Evolutionary conservation across 2,329 filamentous ascomycete species (phyloP), one percentile per base, ranked within the genome.

Genomic region (Neonectria magnoliae): DNA sequence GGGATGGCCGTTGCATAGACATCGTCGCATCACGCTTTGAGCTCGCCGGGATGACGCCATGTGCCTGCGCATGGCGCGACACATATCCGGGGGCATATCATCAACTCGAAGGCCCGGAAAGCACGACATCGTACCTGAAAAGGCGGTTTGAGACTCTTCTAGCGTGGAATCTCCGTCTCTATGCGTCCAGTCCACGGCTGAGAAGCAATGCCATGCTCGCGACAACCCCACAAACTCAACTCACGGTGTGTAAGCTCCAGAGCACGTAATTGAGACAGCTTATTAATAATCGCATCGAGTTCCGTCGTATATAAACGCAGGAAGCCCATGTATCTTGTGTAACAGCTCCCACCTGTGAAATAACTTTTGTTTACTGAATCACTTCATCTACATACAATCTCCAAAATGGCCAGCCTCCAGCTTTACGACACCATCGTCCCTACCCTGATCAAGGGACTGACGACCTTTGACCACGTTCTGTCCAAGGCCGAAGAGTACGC

Each of bases 401-500:
- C 33, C 59, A 63, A 41, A 18, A 70, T 70, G 66, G 18, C 65
- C 18, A 41, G 62, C 11, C 61, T 65, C 10, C 47, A 66, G 5
- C 61, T 70, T 8, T 70, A 68, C 68, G 64, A 70, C 33, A 41
- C 65, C 20, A 20, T 64, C 16, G 53, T 70, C n/a, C 59, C 59
- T 20, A 70, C 66, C n/a, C 63, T 68, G 11, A 57, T 47, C 57
- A 60, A 67, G 29, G 66, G 64, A 11, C 56, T 70, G n/a, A 20
- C 59, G 5, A 57, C 68, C 18, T 65, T 65, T 27, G 68, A 70
- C 41, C 68, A 65, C 25, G 53, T 70, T n/a, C 64, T 68, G 36
- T 45, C 47, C 16, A 65, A 71, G 14, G 70, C 70, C 2, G 66
- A 72, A n/a, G 45, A 71, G 18, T 66, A 68, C 42, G 68, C 69